phyloP scores from a whole-genome alignment of 2,329 filamentous ascomycete genomes.

The Aspergillus sp. region DNA sequence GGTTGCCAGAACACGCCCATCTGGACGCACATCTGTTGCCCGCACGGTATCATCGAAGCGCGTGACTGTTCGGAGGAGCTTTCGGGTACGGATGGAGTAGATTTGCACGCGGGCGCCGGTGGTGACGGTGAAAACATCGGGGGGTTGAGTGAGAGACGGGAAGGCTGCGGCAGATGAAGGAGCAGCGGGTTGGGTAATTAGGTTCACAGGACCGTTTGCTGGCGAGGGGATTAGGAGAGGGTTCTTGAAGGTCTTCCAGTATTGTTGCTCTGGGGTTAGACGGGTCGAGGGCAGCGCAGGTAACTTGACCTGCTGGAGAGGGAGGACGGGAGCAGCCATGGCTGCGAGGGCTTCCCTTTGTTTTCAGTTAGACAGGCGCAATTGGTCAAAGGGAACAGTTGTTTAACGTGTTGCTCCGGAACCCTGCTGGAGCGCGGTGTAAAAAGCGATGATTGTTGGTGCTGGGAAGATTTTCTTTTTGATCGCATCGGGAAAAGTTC shows the following conservation, averaged over 20 bases:
- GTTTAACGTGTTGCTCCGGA: background rate
- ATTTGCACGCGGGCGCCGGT: constrained; percentile 89
- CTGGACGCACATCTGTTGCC: constrained; percentile 77
- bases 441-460: background rate
- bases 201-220: constrained; percentile 80
- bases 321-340: constrained; percentile 83
- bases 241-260: constrained; percentile 94
- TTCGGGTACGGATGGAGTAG: constrained; percentile 84
- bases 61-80: constrained; percentile 87
- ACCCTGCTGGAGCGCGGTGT: background rate
- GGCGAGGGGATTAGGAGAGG: constrained; percentile 85
- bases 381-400: background rate
- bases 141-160: constrained; percentile 40
- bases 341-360: constrained; percentile 8
- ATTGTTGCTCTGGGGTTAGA: constrained; percentile 83
- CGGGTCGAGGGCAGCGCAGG: constrained; percentile 69
- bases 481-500: background rate
- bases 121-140: constrained; percentile 76
- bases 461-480: background rate
- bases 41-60: constrained; percentile 88
- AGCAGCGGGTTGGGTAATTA: constrained; percentile 67
- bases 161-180: constrained; percentile 38
- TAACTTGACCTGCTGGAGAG: constrained; percentile 73
- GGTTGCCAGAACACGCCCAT: constrained; percentile 82
- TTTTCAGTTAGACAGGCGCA: constrained; percentile 1